These are phyloP conservation scores for Vitis vinifera DNA, from an alignment of 164 flowering plant species.

Conservation along the genomic window DNA sequence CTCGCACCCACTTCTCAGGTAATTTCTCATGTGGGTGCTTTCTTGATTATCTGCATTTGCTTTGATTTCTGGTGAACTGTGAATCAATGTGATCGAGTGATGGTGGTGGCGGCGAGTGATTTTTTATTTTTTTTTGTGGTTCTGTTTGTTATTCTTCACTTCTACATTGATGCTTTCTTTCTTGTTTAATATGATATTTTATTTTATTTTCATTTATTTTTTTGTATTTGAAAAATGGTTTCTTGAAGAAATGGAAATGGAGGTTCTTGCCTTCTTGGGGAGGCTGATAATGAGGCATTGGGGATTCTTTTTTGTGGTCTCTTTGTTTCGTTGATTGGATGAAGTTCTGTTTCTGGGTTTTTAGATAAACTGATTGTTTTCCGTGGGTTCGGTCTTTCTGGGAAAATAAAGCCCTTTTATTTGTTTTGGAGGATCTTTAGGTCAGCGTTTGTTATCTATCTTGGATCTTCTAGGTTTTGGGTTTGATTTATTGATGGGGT, in stretches of 20 bases:
- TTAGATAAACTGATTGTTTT: constrained; percentile 6
- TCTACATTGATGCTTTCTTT: background rate
- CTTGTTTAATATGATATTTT: background rate
- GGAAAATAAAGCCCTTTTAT: too few species aligned
- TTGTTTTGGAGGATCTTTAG: too few species aligned
- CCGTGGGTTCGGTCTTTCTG: background rate
- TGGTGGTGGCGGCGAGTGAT: too few species aligned
- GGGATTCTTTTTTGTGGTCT: background rate
- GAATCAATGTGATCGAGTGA: too few species aligned
- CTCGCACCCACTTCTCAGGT: constrained; percentile 2
- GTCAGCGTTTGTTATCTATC: too few species aligned
- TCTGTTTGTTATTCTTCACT: background rate
- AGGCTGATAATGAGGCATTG: too few species aligned
- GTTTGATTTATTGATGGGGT: too few species aligned
- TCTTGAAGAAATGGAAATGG: constrained; percentile 5
- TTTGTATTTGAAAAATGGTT: background rate
- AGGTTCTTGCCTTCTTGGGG: background rate
- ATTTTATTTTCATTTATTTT: too few species aligned
- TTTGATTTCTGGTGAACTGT: too few species aligned
- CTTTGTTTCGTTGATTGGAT: background rate
- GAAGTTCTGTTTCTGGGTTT: background rate
- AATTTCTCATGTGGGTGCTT: constrained; percentile 18
- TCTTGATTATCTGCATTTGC: background rate
- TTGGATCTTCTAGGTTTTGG: too few species aligned
- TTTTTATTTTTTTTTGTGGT: too few species aligned